Conservation (phyloP, 345 rosid species). For the Melaleuca quinquenervia region DNA sequence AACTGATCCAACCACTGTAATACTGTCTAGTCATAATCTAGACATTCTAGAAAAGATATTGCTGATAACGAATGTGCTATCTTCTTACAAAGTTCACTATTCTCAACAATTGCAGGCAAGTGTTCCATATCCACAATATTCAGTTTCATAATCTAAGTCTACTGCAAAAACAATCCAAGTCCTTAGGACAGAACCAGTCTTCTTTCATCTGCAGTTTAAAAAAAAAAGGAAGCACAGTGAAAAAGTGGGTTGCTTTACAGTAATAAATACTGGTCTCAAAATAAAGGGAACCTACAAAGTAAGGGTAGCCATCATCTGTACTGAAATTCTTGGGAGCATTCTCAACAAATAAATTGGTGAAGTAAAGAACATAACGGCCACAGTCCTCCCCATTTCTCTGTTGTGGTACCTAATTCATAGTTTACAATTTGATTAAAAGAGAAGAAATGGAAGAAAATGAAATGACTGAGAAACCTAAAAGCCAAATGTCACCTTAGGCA, state of each 20-base stretch:
- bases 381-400: slow-evolving; percentile 30
- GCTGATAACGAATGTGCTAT: not conserved
- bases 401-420: slow-evolving; percentile 27
- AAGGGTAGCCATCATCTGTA: slow-evolving; percentile 16
- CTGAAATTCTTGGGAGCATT: slow-evolving; percentile 25
- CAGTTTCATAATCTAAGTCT: not conserved
- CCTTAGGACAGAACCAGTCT: slow-evolving; percentile 25
- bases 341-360: slow-evolving; percentile 19
- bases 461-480: not conserved
- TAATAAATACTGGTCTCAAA: not conserved
- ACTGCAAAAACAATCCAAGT: slow-evolving; percentile 14
- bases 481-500: slow-evolving; percentile 23
- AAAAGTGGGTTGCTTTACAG: not conserved
- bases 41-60: not conserved
- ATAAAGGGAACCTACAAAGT: slow-evolving; percentile 22
- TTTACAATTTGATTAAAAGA: not conserved
- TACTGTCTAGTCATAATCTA: not conserved
- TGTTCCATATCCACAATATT: not conserved
- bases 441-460: not conserved
- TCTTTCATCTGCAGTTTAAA: slow-evolving; percentile 21
- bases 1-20: not conserved
- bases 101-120: not conserved
- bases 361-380: slow-evolving; percentile 34
- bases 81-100: not conserved
- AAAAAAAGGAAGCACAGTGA: not conserved